phyloP scores from a whole-genome alignment of 2,329 filamentous ascomycete genomes.

The Xylariales sp. region DNA sequence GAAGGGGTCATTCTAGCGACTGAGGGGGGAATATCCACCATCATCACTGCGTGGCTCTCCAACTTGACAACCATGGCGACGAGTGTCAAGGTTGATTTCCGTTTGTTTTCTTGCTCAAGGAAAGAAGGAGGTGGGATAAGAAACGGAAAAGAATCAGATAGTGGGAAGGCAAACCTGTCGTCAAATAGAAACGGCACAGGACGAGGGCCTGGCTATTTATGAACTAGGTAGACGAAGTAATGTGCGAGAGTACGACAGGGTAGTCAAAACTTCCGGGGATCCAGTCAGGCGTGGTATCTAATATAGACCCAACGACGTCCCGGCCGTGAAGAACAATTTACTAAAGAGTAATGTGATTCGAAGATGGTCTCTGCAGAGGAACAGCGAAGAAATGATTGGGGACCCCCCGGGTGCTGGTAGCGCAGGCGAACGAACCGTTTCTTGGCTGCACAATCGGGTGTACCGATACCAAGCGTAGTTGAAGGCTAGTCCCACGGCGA shows the following conservation, averaged over 20 bases:
- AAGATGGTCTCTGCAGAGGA: constrained; percentile 11
- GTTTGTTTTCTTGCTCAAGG: too few relatives aligned
- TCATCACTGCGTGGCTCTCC: constrained; percentile 9
- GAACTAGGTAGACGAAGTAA: constrained; percentile 6
- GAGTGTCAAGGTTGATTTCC: too few relatives aligned
- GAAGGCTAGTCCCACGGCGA: too few relatives aligned
- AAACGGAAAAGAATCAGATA: constrained; percentile 2
- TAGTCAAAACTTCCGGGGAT: too few relatives aligned
- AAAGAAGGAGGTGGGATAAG: constrained; percentile 3
- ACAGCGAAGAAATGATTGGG: constrained; percentile 9
- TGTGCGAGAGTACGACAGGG: constrained; percentile 10
- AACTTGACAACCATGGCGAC: constrained; percentile 9
- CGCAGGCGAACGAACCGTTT: constrained; percentile 10
- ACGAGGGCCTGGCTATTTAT: constrained; percentile 16
- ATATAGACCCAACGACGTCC: constrained; percentile 22
- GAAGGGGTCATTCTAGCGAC: constrained; percentile 2
- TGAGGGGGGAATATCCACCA: constrained; percentile 7
- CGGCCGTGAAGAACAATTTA: constrained; percentile 17
- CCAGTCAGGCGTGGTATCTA: constrained; percentile 11
- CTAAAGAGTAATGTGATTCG: constrained; percentile 16
- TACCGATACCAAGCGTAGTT: background rate
- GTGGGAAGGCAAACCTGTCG: constrained; percentile 7
- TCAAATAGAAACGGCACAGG: constrained; percentile 9
- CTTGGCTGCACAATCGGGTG: constrained; percentile 10
- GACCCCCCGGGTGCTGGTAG: constrained; percentile 20